Conservation (phyloP, 1,139 yeast species). For the Keqinozyma sinolaborantium region DNA sequence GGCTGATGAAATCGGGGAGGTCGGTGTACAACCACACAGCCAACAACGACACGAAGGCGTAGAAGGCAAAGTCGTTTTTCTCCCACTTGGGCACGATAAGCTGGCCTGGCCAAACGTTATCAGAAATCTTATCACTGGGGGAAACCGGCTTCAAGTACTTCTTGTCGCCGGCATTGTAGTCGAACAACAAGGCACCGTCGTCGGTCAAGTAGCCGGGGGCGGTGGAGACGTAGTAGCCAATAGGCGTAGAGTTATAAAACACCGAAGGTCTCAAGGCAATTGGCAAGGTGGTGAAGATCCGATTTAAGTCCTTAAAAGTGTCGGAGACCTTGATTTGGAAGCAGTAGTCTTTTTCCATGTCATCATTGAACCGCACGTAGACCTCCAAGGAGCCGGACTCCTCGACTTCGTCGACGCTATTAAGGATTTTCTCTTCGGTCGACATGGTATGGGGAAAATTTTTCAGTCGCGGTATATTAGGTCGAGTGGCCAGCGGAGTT, state of each 20-base stretch:
- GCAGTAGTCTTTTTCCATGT: slow-evolving; percentile 84
- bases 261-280: slow-evolving; percentile 76
- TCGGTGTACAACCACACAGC: slow-evolving; percentile 85
- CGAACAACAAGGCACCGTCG: slow-evolving; percentile 76
- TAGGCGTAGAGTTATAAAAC: slow-evolving; percentile 64
- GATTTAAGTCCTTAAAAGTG: slow-evolving; percentile 54
- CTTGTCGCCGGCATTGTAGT: slow-evolving; percentile 49
- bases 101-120: slow-evolving; percentile 86
- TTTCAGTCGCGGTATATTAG: not conserved
- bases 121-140: slow-evolving; percentile 46
- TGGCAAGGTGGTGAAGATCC: slow-evolving; percentile 65
- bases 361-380: slow-evolving; percentile 81
- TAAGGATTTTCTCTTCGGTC: slow-evolving; percentile 9
- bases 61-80: slow-evolving; percentile 46
- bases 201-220: slow-evolving; percentile 85
- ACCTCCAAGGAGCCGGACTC: slow-evolving; percentile 50
- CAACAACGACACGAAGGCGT: slow-evolving; percentile 44
- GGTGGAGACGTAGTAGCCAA: slow-evolving; percentile 62
- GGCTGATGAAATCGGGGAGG: slow-evolving; percentile 81
- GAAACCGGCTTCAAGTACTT: slow-evolving; percentile 43
- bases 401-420: slow-evolving; percentile 11
- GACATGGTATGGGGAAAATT: not conserved
- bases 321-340: slow-evolving; percentile 64
- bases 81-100: slow-evolving; percentile 81
- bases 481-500: no score